Base-by-base conservation (phyloP, 805 yeast species). In the Teunomyces cretensis region DNA sequence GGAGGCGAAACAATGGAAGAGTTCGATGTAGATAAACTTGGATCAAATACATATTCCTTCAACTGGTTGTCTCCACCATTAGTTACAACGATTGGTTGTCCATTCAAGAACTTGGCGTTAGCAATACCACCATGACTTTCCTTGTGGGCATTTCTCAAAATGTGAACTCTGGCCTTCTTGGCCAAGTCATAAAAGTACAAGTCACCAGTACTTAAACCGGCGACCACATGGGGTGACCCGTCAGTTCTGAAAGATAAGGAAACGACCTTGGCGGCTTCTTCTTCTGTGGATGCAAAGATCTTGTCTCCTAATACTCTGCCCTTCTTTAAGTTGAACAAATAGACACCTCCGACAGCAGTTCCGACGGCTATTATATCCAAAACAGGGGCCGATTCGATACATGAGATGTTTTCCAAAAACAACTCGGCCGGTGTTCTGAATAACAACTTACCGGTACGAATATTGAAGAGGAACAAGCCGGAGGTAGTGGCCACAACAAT, bases 11-110 rank as follows among this genome's bases (percentile, higher is more conserved):
- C 84, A 27, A 88, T 81, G 1, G 84, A 72, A 0, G 79, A 56
- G 53, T 83, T 79, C 4, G 84, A 67, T 1, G 85, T 70, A 0
- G 91, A 81, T 42, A 91, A 69, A 1, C 94, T 80, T 2, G 97
- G 97, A 66, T 94, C 99, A 66, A 94, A 94, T 0, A 90, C 97
- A 55, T 75, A 87, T 65, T 94, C 98, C 57, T 88, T 88, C 54
- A 94, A 72, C 31, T 82, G 80, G 65, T 94, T 94, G 62, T 95
- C 98, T 30, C 87, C 92, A 53, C 98, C 98, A 36, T 85, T 81
- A 2, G 97, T 86, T 11, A 94, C 84, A 13, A 90, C 70, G 15
- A 95, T 83, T 0, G 99, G 91, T 67, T 92, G 98, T 2, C 97
- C 97, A 54, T 88, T 85, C 45, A 94, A 70, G 62, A 89, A 94